These are phyloP conservation scores for Melaleuca quinquenervia DNA, from an alignment of 345 rosid species.

Conservation along the genomic window DNA sequence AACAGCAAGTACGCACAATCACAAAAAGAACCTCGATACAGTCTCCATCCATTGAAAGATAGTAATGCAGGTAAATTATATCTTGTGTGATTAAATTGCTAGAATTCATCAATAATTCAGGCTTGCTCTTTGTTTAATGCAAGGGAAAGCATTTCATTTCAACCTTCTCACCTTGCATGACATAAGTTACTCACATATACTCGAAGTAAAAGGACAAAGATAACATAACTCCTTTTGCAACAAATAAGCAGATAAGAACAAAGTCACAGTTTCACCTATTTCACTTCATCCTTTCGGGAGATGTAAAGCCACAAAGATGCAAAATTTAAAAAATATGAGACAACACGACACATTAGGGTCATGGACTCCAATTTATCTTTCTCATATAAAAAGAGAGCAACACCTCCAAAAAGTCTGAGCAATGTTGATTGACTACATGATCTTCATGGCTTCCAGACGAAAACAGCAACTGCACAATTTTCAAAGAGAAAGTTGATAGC, in stretches of 20 bases:
- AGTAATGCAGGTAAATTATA: background rate
- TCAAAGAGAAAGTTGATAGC: background rate
- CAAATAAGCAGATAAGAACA: background rate
- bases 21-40: background rate
- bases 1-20: background rate
- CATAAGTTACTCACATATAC: background rate
- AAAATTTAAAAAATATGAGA: background rate
- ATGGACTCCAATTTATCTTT: background rate
- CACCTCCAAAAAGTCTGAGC: constrained; percentile 72
- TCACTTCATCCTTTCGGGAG: background rate
- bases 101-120: background rate
- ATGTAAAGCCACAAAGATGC: background rate
- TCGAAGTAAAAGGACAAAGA: background rate
- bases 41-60: background rate
- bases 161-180: background rate
- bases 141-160: background rate
- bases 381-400: constrained; percentile 4
- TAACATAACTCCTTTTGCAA: background rate
- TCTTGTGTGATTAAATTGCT: background rate
- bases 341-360: background rate
- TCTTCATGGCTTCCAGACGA: constrained; percentile 34
- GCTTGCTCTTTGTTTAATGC: background rate
- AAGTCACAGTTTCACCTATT: background rate
- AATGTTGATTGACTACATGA: constrained; percentile 27
- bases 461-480: constrained; percentile 37